phyloP scores from a whole-genome alignment of 768 basidiomycete genomes.

The Termitomyces eurrhizus region DNA sequence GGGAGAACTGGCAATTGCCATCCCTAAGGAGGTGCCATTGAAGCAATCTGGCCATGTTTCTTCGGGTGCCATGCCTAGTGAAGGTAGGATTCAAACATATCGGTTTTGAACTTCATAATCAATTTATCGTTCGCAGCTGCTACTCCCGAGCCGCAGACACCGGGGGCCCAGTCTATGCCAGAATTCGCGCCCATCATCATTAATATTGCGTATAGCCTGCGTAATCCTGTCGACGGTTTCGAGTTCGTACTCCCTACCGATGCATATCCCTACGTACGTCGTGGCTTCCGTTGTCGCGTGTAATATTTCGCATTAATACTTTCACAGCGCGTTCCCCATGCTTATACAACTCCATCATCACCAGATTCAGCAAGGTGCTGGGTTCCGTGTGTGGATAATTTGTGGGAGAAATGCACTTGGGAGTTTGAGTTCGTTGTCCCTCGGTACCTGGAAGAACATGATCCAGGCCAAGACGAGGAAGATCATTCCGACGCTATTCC shows the following conservation, averaged over 20 bases:
- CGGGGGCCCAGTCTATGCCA: slow-evolving; percentile 35
- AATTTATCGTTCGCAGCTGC: slow-evolving; percentile 39
- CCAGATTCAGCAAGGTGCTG: slow-evolving; percentile 94
- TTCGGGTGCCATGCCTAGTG: slow-evolving; percentile 43
- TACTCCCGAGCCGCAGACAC: slow-evolving; percentile 83
- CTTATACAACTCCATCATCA: slow-evolving; percentile 83
- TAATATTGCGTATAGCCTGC: slow-evolving; percentile 76
- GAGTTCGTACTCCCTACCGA: slow-evolving; percentile 82
- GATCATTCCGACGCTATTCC: slow-evolving; percentile 63
- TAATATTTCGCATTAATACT: slow-evolving; percentile 9
- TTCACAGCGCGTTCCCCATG: slow-evolving; percentile 83
- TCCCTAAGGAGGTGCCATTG: slow-evolving; percentile 69
- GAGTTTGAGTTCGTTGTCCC: slow-evolving; percentile 97
- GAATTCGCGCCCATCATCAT: slow-evolving; percentile 78
- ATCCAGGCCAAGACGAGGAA: slow-evolving; percentile 38
- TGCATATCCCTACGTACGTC: slow-evolving; percentile 78
- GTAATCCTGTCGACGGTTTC: slow-evolving; percentile 79
- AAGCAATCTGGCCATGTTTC: slow-evolving; percentile 52
- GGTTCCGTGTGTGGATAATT: slow-evolving; percentile 95
- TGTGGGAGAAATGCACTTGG: slow-evolving; percentile 98
- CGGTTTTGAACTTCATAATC: not conserved
- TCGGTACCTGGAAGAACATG: slow-evolving; percentile 67
- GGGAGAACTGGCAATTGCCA: slow-evolving; percentile 88
- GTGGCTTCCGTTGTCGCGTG: not conserved
- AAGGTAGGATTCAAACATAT: slow-evolving; percentile 40